A percentile compares a stretch with the other conserved stretches of the same genome.
phyloP scores from a whole-genome alignment of 768 basidiomycete genomes.

The Saitozyma sp. region DNA sequence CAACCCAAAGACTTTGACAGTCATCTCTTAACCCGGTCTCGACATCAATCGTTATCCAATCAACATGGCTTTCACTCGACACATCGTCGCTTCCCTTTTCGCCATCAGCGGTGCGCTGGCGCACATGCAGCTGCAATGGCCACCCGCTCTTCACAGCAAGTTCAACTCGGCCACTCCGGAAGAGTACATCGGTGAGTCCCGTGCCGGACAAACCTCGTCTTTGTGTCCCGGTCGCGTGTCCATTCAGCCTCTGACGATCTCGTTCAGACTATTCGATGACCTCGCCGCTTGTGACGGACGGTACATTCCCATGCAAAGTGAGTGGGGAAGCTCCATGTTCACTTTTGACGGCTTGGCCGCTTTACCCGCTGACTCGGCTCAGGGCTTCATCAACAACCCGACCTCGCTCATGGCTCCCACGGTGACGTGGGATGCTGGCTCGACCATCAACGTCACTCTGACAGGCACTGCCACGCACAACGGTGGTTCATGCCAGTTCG shows the following conservation, averaged over 20 bases:
- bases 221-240: neutral
- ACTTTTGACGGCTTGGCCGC: too few relatives aligned
- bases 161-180: slow-evolving; percentile 21
- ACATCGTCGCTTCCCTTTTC: slow-evolving; percentile 6
- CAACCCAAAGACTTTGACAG: too few relatives aligned
- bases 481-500: slow-evolving; percentile 54
- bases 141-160: slow-evolving; percentile 26
- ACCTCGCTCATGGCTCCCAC: slow-evolving; percentile 39
- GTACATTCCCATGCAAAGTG: slow-evolving; percentile 53
- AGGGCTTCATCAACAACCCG: slow-evolving; percentile 41
- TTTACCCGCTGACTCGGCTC: neutral
- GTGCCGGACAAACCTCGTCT: neutral
- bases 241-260: slow-evolving; percentile 12
- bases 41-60: too few relatives aligned
- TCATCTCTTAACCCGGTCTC: too few relatives aligned
- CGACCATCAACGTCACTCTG: slow-evolving; percentile 39
- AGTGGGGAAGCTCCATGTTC: neutral
- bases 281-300: slow-evolving; percentile 45
- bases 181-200: slow-evolving; percentile 26
- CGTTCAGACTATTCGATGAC: slow-evolving; percentile 52
- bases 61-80: slow-evolving; percentile 2
- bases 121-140: slow-evolving; percentile 33
- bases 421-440: slow-evolving; percentile 48
- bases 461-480: slow-evolving; percentile 50
- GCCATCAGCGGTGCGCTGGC: slow-evolving; percentile 20